These are phyloP conservation scores for Colletotrichum sp. DNA, from an alignment of 2,329 filamentous ascomycete genomes.

Conservation along the genomic window DNA sequence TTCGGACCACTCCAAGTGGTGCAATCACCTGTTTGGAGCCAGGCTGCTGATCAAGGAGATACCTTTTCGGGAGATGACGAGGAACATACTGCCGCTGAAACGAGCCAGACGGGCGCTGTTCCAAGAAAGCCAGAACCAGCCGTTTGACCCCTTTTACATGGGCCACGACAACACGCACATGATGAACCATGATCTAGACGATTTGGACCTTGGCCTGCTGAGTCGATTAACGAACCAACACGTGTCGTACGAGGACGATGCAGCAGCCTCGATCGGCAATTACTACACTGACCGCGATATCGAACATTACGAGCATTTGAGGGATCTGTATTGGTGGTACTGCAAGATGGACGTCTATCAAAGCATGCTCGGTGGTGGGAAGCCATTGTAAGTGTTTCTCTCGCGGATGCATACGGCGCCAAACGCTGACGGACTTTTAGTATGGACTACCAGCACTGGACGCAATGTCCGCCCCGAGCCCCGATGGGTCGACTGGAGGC, in stretches of 20 bases:
- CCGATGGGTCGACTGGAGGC: constrained; percentile 79
- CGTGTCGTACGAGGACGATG: constrained; percentile 29
- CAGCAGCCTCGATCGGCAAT: constrained; percentile 26
- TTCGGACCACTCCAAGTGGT: constrained; percentile 95
- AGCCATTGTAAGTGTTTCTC: constrained; percentile 72
- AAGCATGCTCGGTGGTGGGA: constrained; percentile 85
- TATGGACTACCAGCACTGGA: constrained; percentile 81
- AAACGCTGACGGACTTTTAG: constrained; percentile 48
- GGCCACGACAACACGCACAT: constrained; percentile 24
- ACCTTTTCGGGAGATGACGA: constrained; percentile 76
- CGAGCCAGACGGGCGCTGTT: constrained; percentile 41
- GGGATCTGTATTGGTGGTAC: constrained; percentile 96
- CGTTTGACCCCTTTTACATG: constrained; percentile 28
- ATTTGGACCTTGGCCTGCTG: constrained; percentile 48
- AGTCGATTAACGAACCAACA: constrained; percentile 43
- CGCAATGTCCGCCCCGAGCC: constrained; percentile 85
- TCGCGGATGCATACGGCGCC: not conserved
- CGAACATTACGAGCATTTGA: constrained; percentile 78
- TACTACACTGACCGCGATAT: constrained; percentile 66
- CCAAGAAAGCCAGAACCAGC: constrained; percentile 38
- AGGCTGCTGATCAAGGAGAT: constrained; percentile 84
- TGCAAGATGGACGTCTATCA: constrained; percentile 94
- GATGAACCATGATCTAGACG: constrained; percentile 35
- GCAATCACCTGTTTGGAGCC: constrained; percentile 86
- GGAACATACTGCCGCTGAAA: constrained; percentile 71